Evolutionary conservation across 2,329 filamentous ascomycete species (phyloP).

Genomic region (Chaetomium sp.): DNA sequence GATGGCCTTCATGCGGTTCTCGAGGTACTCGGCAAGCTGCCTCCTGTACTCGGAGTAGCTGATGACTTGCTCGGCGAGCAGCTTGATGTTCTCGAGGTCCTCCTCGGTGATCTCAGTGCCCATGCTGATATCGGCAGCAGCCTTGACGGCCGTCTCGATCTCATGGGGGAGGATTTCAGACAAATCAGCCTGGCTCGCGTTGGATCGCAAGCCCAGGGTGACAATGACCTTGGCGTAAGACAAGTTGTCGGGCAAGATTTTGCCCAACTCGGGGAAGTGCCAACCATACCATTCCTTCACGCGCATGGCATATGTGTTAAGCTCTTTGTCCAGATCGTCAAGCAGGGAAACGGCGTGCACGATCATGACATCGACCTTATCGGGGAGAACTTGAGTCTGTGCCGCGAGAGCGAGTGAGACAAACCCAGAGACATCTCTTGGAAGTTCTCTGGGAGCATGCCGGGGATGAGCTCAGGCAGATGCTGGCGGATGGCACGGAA

Average conservation of each 20-base stretch:
- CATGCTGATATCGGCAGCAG: constrained; percentile 96
- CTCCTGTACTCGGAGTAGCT: constrained; percentile 87
- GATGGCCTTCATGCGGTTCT: constrained; percentile 93
- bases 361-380: constrained; percentile 99
- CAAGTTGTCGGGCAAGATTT: constrained; percentile 95
- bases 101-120: constrained; percentile 94
- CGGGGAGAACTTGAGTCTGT: constrained; percentile 99
- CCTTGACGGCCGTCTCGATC: constrained; percentile 88
- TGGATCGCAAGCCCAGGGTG: constrained; percentile 84
- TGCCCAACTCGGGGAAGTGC: constrained; percentile 98
- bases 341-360: constrained; percentile 93
- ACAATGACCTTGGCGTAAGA: constrained; percentile 89
- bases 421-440: constrained; percentile 95
- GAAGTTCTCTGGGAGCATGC: constrained; percentile 80
- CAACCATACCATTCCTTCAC: constrained; percentile 99
- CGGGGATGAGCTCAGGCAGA: constrained; percentile 86
- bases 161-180: constrained; percentile 93
- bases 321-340: constrained; percentile 96
- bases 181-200: constrained; percentile 74
- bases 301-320: constrained; percentile 98
- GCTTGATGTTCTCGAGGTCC: constrained; percentile 89
- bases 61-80: constrained; percentile 90
- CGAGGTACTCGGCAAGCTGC: constrained; percentile 85
- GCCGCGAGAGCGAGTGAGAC: constrained; percentile 91
- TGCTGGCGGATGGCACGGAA: constrained; percentile 94